Conservation (phyloP, 768 basidiomycete species). For the Termitomyces sp. region DNA sequence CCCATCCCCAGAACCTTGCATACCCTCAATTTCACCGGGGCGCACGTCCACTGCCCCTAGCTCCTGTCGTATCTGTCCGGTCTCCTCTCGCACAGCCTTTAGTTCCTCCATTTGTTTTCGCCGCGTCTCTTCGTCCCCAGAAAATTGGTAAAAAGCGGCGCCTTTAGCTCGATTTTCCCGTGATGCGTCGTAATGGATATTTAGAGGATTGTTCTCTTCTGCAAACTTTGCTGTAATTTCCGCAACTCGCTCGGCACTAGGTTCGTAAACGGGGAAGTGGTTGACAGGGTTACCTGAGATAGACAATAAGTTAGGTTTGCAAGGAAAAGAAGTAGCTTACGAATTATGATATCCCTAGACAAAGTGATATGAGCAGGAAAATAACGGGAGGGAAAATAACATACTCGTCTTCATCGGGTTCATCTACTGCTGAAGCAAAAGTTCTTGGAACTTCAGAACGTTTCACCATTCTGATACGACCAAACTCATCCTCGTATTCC, state of each 20-base stretch:
- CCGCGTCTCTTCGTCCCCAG: constrained; percentile 76
- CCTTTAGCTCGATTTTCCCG: constrained; percentile 84
- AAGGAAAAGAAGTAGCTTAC: constrained; percentile 25
- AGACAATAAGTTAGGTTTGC: not conserved
- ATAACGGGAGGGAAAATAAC: constrained; percentile 19
- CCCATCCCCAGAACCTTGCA: constrained; percentile 38
- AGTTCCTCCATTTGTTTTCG: constrained; percentile 81
- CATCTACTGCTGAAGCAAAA: constrained; percentile 42
- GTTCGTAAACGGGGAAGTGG: constrained; percentile 87
- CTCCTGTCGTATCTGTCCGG: constrained; percentile 56
- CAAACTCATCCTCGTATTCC: constrained; percentile 87
- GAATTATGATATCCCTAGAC: constrained; percentile 54
- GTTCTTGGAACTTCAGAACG: constrained; percentile 77
- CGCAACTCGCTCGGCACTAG: constrained; percentile 72
- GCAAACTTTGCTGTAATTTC: constrained; percentile 66
- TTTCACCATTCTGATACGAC: constrained; percentile 62
- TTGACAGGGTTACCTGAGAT: constrained; percentile 70
- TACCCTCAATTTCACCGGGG: constrained; percentile 77
- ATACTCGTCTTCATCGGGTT: constrained; percentile 54
- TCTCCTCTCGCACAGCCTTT: constrained; percentile 61
- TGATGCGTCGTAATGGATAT: constrained; percentile 77
- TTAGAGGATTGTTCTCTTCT: constrained; percentile 68
- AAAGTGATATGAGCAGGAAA: constrained; percentile 4
- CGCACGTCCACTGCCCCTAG: constrained; percentile 53
- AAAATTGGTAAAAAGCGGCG: constrained; percentile 91